Conservation (phyloP, 208 protist genomes). For the Crithidia mellificae region DNA sequence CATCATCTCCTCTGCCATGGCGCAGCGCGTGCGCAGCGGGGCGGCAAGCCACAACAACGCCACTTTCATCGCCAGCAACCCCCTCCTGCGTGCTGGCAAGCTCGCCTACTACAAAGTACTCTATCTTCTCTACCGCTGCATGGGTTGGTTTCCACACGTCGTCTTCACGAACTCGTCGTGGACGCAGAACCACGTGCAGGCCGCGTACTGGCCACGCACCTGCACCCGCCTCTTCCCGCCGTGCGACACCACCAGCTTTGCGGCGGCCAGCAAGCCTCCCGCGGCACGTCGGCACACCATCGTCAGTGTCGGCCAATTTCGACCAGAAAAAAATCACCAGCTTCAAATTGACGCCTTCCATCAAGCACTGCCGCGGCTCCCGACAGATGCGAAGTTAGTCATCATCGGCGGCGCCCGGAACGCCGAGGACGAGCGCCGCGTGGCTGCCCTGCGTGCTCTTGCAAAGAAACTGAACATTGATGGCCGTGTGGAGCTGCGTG, state of each 20-base stretch:
- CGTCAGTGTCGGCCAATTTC: slow-evolving; percentile 96
- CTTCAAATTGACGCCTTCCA: slow-evolving; percentile 93
- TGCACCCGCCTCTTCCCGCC: slow-evolving; percentile 91
- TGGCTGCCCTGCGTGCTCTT: slow-evolving; percentile 47
- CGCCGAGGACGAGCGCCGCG: slow-evolving; percentile 69
- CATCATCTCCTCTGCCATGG: slow-evolving; percentile 92
- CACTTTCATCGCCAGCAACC: slow-evolving; percentile 40
- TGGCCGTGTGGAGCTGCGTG: slow-evolving; percentile 54
- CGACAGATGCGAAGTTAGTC: slow-evolving; percentile 55
- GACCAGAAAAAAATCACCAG: slow-evolving; percentile 98
- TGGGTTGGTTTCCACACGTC: slow-evolving; percentile 73
- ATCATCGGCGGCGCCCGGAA: slow-evolving; percentile 90
- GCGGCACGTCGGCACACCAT: slow-evolving; percentile 65
- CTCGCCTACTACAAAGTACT: slow-evolving; percentile 91
- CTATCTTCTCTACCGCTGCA: slow-evolving; percentile 82
- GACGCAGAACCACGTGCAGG: slow-evolving; percentile 93
- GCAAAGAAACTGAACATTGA: slow-evolving; percentile 58
- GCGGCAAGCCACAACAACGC: slow-evolving; percentile 80
- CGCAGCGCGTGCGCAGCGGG: slow-evolving; percentile 50
- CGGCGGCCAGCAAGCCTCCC: slow-evolving; percentile 26
- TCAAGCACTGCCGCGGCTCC: slow-evolving; percentile 39
- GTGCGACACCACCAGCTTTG: slow-evolving; percentile 76
- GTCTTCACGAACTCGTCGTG: slow-evolving; percentile 97
- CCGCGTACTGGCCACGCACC: slow-evolving; percentile 73
- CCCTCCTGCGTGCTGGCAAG: slow-evolving; percentile 65